Conservation (phyloP, 768 basidiomycete species). For the Trametes cubensis region DNA sequence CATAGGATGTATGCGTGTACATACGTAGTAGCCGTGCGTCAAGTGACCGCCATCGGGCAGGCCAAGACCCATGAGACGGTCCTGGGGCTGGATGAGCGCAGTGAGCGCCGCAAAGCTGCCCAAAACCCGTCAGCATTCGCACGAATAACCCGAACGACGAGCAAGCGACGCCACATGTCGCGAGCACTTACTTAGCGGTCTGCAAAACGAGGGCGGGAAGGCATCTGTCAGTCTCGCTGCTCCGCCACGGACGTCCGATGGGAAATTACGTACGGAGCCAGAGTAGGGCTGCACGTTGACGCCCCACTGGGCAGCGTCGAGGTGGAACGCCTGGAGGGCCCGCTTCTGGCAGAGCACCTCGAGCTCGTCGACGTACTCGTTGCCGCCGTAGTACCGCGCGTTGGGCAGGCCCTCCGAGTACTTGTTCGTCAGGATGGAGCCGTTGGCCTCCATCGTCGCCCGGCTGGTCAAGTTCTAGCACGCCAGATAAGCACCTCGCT, state of each 20-base stretch:
- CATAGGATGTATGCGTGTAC: conserved; percentile 31
- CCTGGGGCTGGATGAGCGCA: conserved; percentile 93
- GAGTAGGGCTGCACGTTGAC: conserved; percentile 99
- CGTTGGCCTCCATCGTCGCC: conserved; percentile 97
- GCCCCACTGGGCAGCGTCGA: conserved; percentile 92
- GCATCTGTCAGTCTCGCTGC: background rate
- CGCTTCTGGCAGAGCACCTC: conserved; percentile 94
- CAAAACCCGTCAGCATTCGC: conserved; percentile 16
- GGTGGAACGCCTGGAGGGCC: conserved; percentile 93
- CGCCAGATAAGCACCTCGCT: conserved; percentile 4
- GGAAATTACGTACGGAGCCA: conserved; percentile 66
- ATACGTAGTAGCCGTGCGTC: conserved; percentile 95
- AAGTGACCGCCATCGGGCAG: conserved; percentile 97
- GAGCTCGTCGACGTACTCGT: conserved; percentile 97
- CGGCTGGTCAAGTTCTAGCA: conserved; percentile 90
- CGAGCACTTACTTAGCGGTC: conserved; percentile 79
- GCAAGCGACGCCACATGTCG: background rate
- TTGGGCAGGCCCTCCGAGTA: conserved; percentile 99
- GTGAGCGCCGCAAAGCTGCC: conserved; percentile 93
- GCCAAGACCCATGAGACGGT: conserved; percentile 98
- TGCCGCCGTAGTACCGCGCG: conserved; percentile 96
- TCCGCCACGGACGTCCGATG: background rate
- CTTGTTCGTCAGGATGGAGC: conserved; percentile 98
- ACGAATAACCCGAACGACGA: background rate
- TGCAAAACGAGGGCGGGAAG: conserved; percentile 33